Base-by-base conservation (phyloP, 805 yeast species). In the Metschnikowia dekortorum region DNA sequence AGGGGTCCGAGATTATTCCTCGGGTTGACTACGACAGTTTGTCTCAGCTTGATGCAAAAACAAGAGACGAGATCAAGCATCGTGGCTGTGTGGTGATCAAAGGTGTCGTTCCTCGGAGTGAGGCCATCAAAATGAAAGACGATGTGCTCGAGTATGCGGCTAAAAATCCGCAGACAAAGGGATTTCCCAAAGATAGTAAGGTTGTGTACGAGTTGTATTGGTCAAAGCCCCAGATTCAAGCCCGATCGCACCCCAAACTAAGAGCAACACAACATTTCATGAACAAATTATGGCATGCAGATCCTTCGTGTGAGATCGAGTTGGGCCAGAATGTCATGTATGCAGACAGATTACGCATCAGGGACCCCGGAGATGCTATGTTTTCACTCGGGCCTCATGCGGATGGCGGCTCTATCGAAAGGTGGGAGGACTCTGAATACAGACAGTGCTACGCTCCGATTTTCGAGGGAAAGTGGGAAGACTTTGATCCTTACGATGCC, bases 401-500 rank as follows among this genome's bases (percentile, higher is more conserved):
- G n/a, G 79, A 75, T 52, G 63, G 72, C n/a, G 71, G 75, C 11
- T 65, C 75, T 2, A 58, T 74, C 35, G 79, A 74, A 53, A 57
- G 79, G 44, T 75, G 79, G 79, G 78, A 74, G 54, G 78, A 75
- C 56, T 53, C 48, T 13, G 64, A 59, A 26, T 75, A 73, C 56
- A 53, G 72, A n/a, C 54, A 58, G 9, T 66, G 64, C 28, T 76
- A 75, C 55, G 48, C 57, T 6, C 63, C 60, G 39, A 71, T 76
- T 22, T 67, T 70, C 32, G 67, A 65, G 30, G 75, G 74, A 4
- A 50, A 56, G 10, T 74, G 79, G 78, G 76, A 74, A 58, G 60
- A 67, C 9, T 74, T 65, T 62, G 76, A 75, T 48, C 70, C 78
- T 6, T 73, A 55, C 42, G 67, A 68, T 47, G 60, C 67, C 14